Conservation (phyloP, 2,329 filamentous ascomycete genomes). For the Rhynchosporium agropyri region DNA sequence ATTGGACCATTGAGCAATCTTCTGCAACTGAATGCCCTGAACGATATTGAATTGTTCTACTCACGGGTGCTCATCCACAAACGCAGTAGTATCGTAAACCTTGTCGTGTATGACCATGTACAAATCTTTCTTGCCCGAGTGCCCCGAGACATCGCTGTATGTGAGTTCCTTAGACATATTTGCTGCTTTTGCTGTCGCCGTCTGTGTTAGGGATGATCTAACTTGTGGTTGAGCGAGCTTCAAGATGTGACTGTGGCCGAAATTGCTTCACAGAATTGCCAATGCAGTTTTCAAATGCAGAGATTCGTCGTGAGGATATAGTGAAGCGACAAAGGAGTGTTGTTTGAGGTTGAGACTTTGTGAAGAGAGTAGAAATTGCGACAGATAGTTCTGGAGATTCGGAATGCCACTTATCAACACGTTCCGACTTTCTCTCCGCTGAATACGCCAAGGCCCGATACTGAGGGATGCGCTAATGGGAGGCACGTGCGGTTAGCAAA, state of each 20-base stretch:
- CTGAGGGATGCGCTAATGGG: neutral
- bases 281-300: neutral
- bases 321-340: slow-evolving; percentile 4
- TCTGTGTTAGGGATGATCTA: slow-evolving; percentile 7
- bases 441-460: slow-evolving; percentile 12
- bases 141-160: slow-evolving; percentile 78
- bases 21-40: neutral
- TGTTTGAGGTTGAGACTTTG: neutral
- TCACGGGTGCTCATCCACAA: slow-evolving; percentile 95
- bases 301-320: neutral
- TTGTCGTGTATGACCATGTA: slow-evolving; percentile 94
- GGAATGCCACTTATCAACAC: slow-evolving; percentile 6
- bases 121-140: slow-evolving; percentile 93
- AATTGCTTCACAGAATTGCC: neutral
- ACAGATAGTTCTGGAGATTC: neutral
- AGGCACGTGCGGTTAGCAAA: slow-evolving; percentile 12
- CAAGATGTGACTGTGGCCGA: neutral
- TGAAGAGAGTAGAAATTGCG: neutral
- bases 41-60: slow-evolving; percentile 41
- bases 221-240: slow-evolving; percentile 9
- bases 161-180: slow-evolving; percentile 66
- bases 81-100: slow-evolving; percentile 87
- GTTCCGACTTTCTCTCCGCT: slow-evolving; percentile 18
- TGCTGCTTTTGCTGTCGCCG: slow-evolving; percentile 16
- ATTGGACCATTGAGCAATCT: neutral